These are phyloP conservation scores for Salix dunnii DNA, from an alignment of 345 rosid species.

Conservation along the genomic window DNA sequence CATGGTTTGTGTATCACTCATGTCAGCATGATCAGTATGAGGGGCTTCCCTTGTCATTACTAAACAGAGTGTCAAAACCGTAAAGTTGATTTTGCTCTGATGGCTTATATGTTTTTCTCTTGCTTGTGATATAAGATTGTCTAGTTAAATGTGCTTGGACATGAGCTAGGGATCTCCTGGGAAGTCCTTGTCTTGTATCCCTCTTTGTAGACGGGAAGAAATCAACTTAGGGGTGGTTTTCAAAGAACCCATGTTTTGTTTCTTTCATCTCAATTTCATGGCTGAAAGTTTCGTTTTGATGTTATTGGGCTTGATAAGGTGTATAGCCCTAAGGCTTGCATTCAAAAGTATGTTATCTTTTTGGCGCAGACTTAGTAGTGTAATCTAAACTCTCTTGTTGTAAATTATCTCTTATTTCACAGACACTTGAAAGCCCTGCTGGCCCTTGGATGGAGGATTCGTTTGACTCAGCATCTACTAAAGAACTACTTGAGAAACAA, in stretches of 20 bases:
- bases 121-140: background rate
- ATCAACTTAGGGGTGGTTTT: background rate
- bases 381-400: background rate
- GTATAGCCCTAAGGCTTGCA: background rate
- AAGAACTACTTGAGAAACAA: conserved; percentile 84
- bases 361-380: background rate
- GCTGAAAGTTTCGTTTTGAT: background rate
- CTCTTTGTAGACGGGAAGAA: background rate
- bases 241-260: background rate
- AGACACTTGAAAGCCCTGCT: conserved; percentile 82
- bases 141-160: background rate
- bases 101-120: background rate
- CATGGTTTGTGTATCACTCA: background rate
- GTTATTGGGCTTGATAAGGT: background rate
- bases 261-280: background rate
- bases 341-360: background rate
- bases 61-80: background rate
- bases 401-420: conserved; percentile 7
- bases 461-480: conserved; percentile 82
- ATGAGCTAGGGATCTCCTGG: background rate
- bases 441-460: conserved; percentile 96
- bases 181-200: background rate
- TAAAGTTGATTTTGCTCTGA: background rate
- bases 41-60: background rate
- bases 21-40: background rate